A percentile compares a stretch with the other conserved stretches of the same genome.
Evolutionary conservation across 768 basidiomycete species (phyloP).

Genomic region (Tricholoma flavovirens): DNA sequence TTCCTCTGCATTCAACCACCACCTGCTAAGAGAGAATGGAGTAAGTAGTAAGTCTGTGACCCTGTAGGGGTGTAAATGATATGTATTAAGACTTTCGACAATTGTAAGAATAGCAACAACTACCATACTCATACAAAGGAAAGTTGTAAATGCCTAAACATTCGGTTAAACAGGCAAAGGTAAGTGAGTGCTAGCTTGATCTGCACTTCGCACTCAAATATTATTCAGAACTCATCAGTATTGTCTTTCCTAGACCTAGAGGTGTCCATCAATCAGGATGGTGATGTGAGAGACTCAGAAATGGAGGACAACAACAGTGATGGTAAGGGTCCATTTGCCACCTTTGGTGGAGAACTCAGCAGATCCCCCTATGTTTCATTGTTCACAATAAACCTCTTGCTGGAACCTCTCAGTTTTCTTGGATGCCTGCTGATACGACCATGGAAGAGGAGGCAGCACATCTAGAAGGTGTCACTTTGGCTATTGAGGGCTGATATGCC

Average conservation of each 20-base stretch:
- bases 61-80: not conserved
- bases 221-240: not conserved
- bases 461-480: not conserved
- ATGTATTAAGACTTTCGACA: not conserved
- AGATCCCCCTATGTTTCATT: not conserved
- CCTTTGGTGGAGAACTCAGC: not conserved
- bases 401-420: not conserved
- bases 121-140: not conserved
- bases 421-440: not conserved
- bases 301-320: not conserved
- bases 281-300: not conserved
- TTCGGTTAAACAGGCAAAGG: not conserved
- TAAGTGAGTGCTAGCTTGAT: not conserved
- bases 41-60: not conserved
- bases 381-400: not conserved
- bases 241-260: not conserved
- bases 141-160: not conserved
- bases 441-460: not conserved
- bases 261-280: not conserved
- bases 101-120: not conserved
- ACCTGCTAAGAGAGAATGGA: not conserved
- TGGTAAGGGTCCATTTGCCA: not conserved
- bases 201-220: not conserved
- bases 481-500: not conserved
- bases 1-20: not conserved